Conservation (phyloP, 306 rosid species). For the Quercus glauca region DNA sequence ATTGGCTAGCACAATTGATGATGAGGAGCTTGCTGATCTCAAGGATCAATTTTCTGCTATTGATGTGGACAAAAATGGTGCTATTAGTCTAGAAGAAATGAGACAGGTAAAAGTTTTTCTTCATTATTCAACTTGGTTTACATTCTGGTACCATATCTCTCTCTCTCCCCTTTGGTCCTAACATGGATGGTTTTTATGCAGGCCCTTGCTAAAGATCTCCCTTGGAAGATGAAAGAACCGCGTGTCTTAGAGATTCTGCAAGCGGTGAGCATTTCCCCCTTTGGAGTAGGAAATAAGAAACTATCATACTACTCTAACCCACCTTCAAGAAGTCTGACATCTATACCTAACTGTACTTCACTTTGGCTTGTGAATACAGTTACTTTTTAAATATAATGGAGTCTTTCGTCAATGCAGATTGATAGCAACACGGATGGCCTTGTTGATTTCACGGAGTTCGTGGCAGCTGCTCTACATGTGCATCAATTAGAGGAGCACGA, state of each 20-base stretch:
- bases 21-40: conserved; percentile 83
- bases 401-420: conserved; percentile 50
- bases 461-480: conserved; percentile 91
- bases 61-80: conserved; percentile 94
- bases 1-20: conserved; percentile 89
- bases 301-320: conserved; percentile 1
- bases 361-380: conserved; percentile 6
- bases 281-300: not conserved
- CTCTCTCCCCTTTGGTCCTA: conserved; percentile 25
- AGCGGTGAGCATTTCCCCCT: conserved; percentile 59
- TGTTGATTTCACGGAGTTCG: conserved; percentile 93
- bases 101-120: conserved; percentile 62
- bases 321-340: not conserved
- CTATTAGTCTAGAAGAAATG: conserved; percentile 98
- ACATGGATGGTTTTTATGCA: conserved; percentile 37
- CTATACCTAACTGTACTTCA: not conserved
- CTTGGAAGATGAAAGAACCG: conserved; percentile 93
- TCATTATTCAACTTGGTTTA: not conserved
- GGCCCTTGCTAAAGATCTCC: conserved; percentile 99
- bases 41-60: conserved; percentile 97
- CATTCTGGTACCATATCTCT: not conserved
- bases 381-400: not conserved
- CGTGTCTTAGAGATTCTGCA: conserved; percentile 86
- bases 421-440: conserved; percentile 97
- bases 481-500: conserved; percentile 98